Evolutionary conservation across 2,329 filamentous ascomycete species (phyloP), one percentile per base, ranked within the genome.

Genomic region (Aspergillus quadrilineatus): DNA sequence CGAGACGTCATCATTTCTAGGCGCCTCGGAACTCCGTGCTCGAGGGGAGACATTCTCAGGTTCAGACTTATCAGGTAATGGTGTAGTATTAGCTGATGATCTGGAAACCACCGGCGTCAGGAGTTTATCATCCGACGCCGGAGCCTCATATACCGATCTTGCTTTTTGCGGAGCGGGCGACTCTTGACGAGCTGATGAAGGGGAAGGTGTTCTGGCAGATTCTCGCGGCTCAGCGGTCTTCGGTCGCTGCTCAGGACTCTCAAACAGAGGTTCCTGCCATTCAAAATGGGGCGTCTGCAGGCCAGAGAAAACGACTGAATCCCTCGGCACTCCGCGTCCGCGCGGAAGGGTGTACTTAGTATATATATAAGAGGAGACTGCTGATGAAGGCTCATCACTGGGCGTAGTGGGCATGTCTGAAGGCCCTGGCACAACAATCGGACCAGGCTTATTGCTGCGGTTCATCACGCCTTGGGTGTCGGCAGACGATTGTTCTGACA

Each of bases 311-410:
- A 85, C 78, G 10, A 81, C 71, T 1, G 87, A 87, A 39, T 85
- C 81, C 57, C 91, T 82, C 59, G 95, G 87, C 6, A 95, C 75
- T 34, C 83, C 82, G 70, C 94, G 90, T 12, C 93, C 93, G 59
- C 93, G 85, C 1, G 94, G 93, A 30, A 97, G 79, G 1, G 84
- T 79, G 68, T 92, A 96, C 58, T 89, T 95, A 6, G 91, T 88
- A 70, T 97, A 94, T 14, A 90, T 89, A 70, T 96, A 96, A 0
- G 92, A 90, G 0, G 88, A 82, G 2, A 85, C 83, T 1, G 80
- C 80, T 6, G 78, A 73, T 1, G 67, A 68, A 4, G 69, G 72
- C 1, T 72, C 67, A 39, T 74, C 66, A 12, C 45, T 46, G 26
- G 62, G 61, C 39, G 57, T 56, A 4, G 42, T 50, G 7, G 64